These are phyloP conservation scores for Phytopythium vexans DNA, from an alignment of 352 stramenopile species.

Conservation along the genomic window DNA sequence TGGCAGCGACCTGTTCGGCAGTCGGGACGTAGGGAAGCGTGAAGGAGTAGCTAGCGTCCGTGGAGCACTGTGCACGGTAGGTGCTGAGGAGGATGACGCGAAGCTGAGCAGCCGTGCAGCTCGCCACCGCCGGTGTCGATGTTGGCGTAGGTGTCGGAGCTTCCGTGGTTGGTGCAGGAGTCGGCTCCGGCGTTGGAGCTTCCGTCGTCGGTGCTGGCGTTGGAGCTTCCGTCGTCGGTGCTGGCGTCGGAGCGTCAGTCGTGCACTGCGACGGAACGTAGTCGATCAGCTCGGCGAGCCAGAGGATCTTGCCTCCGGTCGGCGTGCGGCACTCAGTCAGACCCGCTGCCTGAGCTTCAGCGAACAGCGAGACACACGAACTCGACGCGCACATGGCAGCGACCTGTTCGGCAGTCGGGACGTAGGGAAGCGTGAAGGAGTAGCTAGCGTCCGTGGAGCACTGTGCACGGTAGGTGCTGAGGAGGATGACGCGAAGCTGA, in stretches of 20 bases:
- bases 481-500: slow-evolving; percentile 16
- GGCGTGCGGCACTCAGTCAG: slow-evolving; percentile 15
- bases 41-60: slow-evolving; percentile 19
- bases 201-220: no score
- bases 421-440: slow-evolving; percentile 13
- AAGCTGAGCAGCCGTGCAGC: slow-evolving; percentile 15
- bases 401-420: slow-evolving; percentile 11
- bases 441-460: slow-evolving; percentile 19
- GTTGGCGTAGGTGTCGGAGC: slow-evolving; percentile 3
- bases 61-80: slow-evolving; percentile 15
- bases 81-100: slow-evolving; percentile 15
- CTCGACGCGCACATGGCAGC: slow-evolving; percentile 18
- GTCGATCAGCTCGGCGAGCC: slow-evolving; percentile 21
- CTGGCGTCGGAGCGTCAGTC: no score
- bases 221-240: no score
- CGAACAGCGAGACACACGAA: slow-evolving; percentile 16
- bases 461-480: slow-evolving; percentile 12
- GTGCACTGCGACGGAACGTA: slow-evolving; percentile 8
- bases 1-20: slow-evolving; percentile 8
- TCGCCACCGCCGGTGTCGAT: slow-evolving; percentile 7
- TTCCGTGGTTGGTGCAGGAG: not conserved
- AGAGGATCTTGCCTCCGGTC: slow-evolving; percentile 18
- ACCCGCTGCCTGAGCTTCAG: slow-evolving; percentile 10
- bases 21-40: slow-evolving; percentile 13
- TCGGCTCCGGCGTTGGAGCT: not conserved